Evolutionary conservation across 108 stramenopile genomes (phyloP).

Genomic region (Pseudonitzschia delicatissima): DNA sequence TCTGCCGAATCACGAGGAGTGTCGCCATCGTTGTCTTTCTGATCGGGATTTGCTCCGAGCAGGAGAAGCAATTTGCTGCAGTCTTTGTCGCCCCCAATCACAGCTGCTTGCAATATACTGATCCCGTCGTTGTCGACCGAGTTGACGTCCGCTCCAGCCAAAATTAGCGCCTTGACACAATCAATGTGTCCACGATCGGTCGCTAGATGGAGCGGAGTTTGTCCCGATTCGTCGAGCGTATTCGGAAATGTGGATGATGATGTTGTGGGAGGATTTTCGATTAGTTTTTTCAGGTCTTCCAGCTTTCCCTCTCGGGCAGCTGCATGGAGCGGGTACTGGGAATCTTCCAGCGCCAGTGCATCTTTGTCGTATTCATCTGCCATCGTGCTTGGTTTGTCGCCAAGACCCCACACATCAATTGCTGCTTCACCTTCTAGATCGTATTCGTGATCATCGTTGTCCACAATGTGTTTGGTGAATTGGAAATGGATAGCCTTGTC

Average conservation of each 20-base stretch:
- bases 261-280: constrained; percentile 1
- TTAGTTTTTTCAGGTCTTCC: constrained; percentile 18
- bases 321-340: constrained; percentile 30
- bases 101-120: constrained; percentile 71
- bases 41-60: constrained; percentile 75
- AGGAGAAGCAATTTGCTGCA: constrained; percentile 49
- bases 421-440: constrained; percentile 57
- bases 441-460: constrained; percentile 32
- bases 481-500: constrained; percentile 45
- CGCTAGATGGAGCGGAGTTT: constrained; percentile 77
- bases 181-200: constrained; percentile 69
- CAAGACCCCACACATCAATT: constrained; percentile 34
- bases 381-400: constrained; percentile 31
- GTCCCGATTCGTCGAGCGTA: constrained; percentile 56
- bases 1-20: constrained; percentile 59
- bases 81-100: constrained; percentile 71
- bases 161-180: constrained; percentile 49
- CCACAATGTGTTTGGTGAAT: constrained; percentile 29
- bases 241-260: constrained; percentile 15
- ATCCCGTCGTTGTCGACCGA: constrained; percentile 73
- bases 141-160: constrained; percentile 67
- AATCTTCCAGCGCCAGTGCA: constrained; percentile 19
- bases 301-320: constrained; percentile 50
- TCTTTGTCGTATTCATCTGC: constrained; percentile 29
- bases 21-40: constrained; percentile 76